phyloP scores from a whole-genome alignment of 1,284 basidiomycete genomes.

The Agroathelia rolfsii region DNA sequence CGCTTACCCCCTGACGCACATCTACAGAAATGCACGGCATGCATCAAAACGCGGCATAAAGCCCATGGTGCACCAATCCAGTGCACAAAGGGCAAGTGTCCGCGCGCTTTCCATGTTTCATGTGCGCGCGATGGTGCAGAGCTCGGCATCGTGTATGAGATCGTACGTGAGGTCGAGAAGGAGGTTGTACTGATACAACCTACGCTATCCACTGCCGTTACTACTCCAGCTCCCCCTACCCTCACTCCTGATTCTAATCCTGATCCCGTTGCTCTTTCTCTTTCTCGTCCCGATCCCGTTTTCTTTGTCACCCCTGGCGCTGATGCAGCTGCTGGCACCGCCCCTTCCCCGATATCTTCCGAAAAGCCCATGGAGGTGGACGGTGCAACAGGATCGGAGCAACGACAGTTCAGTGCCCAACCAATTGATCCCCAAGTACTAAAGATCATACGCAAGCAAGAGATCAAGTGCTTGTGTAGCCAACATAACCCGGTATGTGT shows the following conservation, averaged over 20 bases:
- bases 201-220: constrained; percentile 6
- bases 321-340: constrained; percentile 9
- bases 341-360: constrained; percentile 1
- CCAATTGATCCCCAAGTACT: constrained; percentile 32
- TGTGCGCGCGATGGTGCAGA: constrained; percentile 64
- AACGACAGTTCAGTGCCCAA: too few relatives aligned
- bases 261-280: too few relatives aligned
- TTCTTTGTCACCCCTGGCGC: too few relatives aligned
- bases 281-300: too few relatives aligned
- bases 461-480: constrained; percentile 66
- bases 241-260: constrained; percentile 15
- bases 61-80: constrained; percentile 86
- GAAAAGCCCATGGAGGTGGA: too few relatives aligned
- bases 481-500: constrained; percentile 75
- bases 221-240: constrained; percentile 6
- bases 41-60: constrained; percentile 57
- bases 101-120: constrained; percentile 87
- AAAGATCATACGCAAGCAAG: constrained; percentile 58
- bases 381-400: too few relatives aligned
- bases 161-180: constrained; percentile 64
- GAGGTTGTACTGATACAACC: constrained; percentile 56
- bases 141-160: constrained; percentile 46
- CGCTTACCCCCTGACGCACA: constrained; percentile 8
- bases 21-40: constrained; percentile 78
- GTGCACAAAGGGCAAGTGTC: constrained; percentile 89